Evolutionary conservation across 129 eudicot species (phyloP), one percentile per base, ranked within the genome.

Genomic region (Tagetes patula): DNA sequence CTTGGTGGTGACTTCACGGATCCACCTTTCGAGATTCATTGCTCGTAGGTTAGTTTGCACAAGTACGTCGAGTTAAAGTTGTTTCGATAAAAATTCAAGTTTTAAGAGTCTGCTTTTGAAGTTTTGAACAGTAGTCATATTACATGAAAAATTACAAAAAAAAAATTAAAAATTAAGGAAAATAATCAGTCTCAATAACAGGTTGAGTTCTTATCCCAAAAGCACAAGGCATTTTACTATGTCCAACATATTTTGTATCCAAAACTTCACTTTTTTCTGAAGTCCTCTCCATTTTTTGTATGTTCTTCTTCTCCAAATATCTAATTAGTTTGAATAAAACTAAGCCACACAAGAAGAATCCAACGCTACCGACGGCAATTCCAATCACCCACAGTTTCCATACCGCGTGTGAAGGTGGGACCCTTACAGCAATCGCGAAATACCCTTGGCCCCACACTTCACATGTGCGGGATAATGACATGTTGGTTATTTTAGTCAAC

Each of bases 151-250:
- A 0, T 8, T 7, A 43, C 6, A 6, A 41, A 41, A 20, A 20
- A 12, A 27, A 54, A 38, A 20, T 58, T 58, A 68, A 33, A 70
- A 31, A 74, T 82, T 55, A 90, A 82, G 99, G 96, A 75, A 80
- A 73, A 80, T 75, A 81, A 64, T 81, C 89, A 55, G 76, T 75
- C 52, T 94, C 97, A 85, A 94, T 76, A 67, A 50, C 82, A 10
- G 91, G 97, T 42, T 86, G 96, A 30, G 99, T 90, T 82, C 99
- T 88, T 74, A 88, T 84, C 59, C 82, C 82, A n/a, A 85, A 27
- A 58, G 99, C 99, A 11, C 83, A 63, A 75, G 99, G 99, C 97
- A 94, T 82, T 87, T 79, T 90, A 77, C 93, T 86, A 9, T 20
- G 72, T 6, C 93, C 88, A 76, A 94, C 72, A 91, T 93, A 88